Evolutionary conservation across 2,329 filamentous ascomycete species (phyloP).

Genomic region (Epichloe sibirici): DNA sequence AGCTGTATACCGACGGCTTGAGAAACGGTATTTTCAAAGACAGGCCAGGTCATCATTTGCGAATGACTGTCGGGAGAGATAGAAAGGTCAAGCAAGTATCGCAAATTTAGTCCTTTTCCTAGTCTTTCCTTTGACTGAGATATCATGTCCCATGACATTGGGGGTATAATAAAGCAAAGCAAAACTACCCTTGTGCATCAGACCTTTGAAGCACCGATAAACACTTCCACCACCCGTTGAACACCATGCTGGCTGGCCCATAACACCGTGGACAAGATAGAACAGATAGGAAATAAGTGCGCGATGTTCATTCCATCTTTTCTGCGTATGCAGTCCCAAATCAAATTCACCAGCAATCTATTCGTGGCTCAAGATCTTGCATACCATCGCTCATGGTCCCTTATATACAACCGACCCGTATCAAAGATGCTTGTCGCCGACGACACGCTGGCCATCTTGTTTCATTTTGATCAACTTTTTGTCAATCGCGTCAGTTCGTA

Average conservation of each 20-base stretch:
- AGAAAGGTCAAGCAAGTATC: conserved; percentile 33
- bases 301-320: background rate
- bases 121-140: background rate
- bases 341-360: background rate
- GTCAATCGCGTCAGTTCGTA: conserved; percentile 41
- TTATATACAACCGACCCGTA: background rate
- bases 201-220: background rate
- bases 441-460: conserved; percentile 43
- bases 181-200: background rate
- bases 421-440: conserved; percentile 27
- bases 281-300: background rate
- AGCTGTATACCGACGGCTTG: conserved; percentile 51
- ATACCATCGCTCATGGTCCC: background rate
- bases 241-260: conserved; percentile 1
- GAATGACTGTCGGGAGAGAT: conserved; percentile 48
- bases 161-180: conserved; percentile 5
- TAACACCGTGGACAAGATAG: background rate
- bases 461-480: conserved; percentile 42
- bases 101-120: background rate
- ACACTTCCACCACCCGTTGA: background rate
- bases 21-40: conserved; percentile 42
- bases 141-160: background rate
- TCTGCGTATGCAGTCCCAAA: background rate
- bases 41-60: conserved; percentile 42
- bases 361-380: background rate